Evolutionary conservation across 2,329 filamentous ascomycete genomes (phyloP), one percentile per base, ranked within the genome.

Genomic region (Trichoderma atroviride): DNA sequence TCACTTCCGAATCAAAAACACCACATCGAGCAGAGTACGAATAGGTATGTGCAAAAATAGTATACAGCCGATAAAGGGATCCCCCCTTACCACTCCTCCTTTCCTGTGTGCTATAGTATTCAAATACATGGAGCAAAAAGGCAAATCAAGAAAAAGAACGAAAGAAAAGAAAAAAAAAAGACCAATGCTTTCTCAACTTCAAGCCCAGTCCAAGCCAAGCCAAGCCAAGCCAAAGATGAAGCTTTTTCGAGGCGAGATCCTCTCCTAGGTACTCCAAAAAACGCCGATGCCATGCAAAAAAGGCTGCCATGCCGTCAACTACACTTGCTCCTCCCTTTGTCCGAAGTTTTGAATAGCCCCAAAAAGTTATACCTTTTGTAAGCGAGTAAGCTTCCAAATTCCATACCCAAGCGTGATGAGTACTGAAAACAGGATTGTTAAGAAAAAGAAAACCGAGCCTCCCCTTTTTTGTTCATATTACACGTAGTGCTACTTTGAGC

Each of bases 211-310:
- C 59, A 53, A 66, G 61, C 69, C 56, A 47, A 24, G 33, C 47
- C 37, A 43, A 35, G 33, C 33, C 33, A 35, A 19, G 16, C 5
- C 5, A 19, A 40, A 43, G n/a, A 9, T 40, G 40, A 50, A 22
- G 57, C 31, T 53, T 47, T 27, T 53, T 56, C n/a, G 22, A 58
- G 37, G 56, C 50, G 37, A 58, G 35, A 50, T 40, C 61, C 50
- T 35, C 11, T 43, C 22, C 63, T 13, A 5, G 33, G 33, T 43
- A 27, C 58, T 53, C 40, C 62, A 68, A 35, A 59, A 40, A 72
- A 72, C 70, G 71, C 71, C 71, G 61, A 72, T 70, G 71, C 71
- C 71, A 69, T 72, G 69, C 71, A 72, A 64, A 72, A 67, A 68
- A 69, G 52, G 69, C 66, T 37, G 53, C 59, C 60, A 33, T 24